Evolutionary conservation across 2,329 filamentous ascomycete genomes (phyloP), one percentile per base, ranked within the genome.

Genomic region (Ophiostoma sp.): DNA sequence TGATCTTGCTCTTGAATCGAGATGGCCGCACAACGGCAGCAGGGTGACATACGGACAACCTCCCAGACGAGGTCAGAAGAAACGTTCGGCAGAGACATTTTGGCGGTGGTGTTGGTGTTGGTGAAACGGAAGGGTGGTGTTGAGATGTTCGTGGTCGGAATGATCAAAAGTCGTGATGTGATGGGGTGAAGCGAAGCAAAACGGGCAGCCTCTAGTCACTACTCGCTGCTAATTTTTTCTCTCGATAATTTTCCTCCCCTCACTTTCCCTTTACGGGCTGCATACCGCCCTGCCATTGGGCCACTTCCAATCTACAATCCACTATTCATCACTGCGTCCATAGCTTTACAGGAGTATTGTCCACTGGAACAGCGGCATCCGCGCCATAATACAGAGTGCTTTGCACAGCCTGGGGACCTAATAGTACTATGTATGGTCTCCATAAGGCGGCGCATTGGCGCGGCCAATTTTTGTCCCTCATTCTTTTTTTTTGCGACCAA

Each of bases 51-150:
- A 97, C 94, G 92, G 87, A 90, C 89, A 82, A 96, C 85, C 88
- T 94, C 90, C 94, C 94, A 98, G 86, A 97, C 85, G 78, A 97
- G 87, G 84, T 97, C 94, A 80, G 89, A 83, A 81, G 93, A 96
- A 80, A 96, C 86, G 86, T 93, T 92, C 78, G 89, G 79, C 84
- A 87, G 44, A 62, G 74, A 70, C 74, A 75, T 87, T 82, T 81
- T 87, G 85, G 52, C 65, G 65, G 65, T 48, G 41, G 65, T 72
- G 68, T 65, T 67, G 68, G 70, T 54, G 41, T 65, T 66, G 27
- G 20, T 57, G 41, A 68, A 67, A 69, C 67, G 66, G 57, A 65
- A 68, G 52, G 62, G 62, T 65, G 62, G 62, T 65, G 33, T 36
- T 65, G 62, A 41, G 17, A 65, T n/a, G 20, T 39, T 65, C 62